Conservation (phyloP, 2,329 filamentous ascomycete species). For the Claviceps arundinis region DNA sequence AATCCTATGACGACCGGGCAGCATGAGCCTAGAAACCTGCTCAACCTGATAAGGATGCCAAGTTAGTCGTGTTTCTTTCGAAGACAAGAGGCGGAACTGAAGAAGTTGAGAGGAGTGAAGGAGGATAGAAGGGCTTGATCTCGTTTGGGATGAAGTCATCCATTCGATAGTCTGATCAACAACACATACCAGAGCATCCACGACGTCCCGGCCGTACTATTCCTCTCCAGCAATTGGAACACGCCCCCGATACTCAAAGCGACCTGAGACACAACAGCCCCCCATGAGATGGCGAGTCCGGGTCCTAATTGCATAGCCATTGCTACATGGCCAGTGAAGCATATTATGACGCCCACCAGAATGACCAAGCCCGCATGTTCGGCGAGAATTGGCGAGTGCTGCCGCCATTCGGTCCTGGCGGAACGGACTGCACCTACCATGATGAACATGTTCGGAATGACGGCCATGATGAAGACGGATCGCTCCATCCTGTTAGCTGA, state of each 20-base stretch:
- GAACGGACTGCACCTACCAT: conserved; percentile 6
- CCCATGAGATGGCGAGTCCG: conserved; percentile 8
- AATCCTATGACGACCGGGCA: conserved; percentile 7
- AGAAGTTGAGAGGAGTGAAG: background rate
- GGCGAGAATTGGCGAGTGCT: conserved; percentile 6
- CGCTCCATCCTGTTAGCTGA: conserved; percentile 7
- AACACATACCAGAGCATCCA: conserved; percentile 6
- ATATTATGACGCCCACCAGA: conserved; percentile 3
- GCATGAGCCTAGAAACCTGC: conserved; percentile 7
- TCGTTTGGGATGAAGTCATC: background rate
- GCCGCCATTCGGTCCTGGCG: conserved; percentile 5
- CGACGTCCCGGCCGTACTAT: conserved; percentile 8
- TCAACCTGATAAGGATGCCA: conserved; percentile 2
- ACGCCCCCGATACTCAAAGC: conserved; percentile 7
- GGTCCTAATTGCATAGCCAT: conserved; percentile 8
- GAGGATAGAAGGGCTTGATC: background rate
- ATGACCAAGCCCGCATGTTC: conserved; percentile 5
- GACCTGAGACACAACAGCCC: conserved; percentile 8
- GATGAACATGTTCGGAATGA: conserved; percentile 7
- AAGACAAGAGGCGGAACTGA: background rate
- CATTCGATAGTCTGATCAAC: no score
- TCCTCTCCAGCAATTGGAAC: conserved; percentile 7
- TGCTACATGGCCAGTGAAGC: conserved; percentile 8
- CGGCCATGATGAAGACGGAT: conserved; percentile 4
- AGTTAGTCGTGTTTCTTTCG: no score